Evolutionary conservation across 106 monocot species (phyloP).

Genomic region (Gastrodia elata): DNA sequence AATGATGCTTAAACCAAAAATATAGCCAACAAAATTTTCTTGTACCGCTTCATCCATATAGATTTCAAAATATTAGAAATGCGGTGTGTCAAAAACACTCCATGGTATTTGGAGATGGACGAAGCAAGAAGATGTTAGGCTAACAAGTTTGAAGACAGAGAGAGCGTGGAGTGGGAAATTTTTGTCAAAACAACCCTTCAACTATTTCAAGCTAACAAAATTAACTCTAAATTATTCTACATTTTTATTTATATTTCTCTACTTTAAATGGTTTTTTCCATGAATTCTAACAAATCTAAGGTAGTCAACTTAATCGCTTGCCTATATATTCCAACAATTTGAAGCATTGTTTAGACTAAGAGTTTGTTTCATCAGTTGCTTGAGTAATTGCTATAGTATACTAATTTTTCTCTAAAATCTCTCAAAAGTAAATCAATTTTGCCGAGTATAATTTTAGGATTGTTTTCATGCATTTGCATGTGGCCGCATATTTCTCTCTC

Average conservation of each 20-base stretch:
- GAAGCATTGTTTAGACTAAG: neutral
- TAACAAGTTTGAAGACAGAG: too few species aligned
- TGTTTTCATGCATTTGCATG: too few species aligned
- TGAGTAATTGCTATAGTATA: too few species aligned
- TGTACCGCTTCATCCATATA: neutral
- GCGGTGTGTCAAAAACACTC: neutral
- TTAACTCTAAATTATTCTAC: too few species aligned
- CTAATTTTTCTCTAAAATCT: too few species aligned
- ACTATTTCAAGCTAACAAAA: neutral
- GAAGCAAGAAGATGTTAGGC: too few species aligned
- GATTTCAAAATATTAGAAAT: neutral
- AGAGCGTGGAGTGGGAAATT: neutral
- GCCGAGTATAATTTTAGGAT: too few species aligned
- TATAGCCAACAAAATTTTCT: neutral
- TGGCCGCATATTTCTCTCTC: too few species aligned
- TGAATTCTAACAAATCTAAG: too few species aligned
- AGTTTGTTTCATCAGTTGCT: neutral
- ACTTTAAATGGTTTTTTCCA: too few species aligned
- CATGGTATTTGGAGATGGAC: neutral
- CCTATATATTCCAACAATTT: neutral
- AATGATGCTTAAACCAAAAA: neutral
- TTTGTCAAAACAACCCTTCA: neutral
- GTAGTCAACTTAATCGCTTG: neutral
- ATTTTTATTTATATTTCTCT: too few species aligned
- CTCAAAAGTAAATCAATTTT: too few species aligned